phyloP scores from a whole-genome alignment of 1,284 basidiomycete genomes.

The Naganishia liquefaciens region DNA sequence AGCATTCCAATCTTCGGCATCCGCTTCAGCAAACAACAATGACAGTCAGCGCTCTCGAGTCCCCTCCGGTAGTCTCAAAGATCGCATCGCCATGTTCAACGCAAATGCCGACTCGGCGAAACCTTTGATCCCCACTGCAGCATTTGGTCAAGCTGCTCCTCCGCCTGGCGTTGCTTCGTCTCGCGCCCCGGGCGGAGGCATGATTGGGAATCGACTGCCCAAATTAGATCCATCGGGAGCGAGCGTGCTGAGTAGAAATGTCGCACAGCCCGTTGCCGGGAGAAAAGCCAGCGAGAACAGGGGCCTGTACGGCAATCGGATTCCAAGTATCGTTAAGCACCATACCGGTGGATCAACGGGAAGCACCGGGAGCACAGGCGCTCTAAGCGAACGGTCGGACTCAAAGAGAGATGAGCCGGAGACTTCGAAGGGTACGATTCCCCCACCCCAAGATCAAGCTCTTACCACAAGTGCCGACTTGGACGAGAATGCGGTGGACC shows the following conservation, averaged over 20 bases:
- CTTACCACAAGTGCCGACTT: conserved; percentile 4
- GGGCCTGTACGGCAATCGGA: conserved; percentile 49
- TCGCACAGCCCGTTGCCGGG: conserved; percentile 18
- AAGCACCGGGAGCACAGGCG: conserved; percentile 6
- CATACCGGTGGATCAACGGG: conserved; percentile 21
- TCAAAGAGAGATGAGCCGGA: neutral
- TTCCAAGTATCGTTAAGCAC: conserved; percentile 37
- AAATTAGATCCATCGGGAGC: conserved; percentile 48
- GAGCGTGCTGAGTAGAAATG: conserved; percentile 37
- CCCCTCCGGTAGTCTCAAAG: conserved; percentile 45
- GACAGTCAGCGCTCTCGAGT: conserved; percentile 11
- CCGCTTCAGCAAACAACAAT: conserved; percentile 8
- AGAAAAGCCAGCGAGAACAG: conserved; percentile 45
- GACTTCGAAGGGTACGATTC: neutral
- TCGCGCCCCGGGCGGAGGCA: conserved; percentile 38
- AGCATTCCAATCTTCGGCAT: conserved; percentile 18
- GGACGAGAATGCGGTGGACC: conserved; percentile 21
- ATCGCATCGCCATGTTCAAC: conserved; percentile 53
- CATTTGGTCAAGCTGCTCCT: conserved; percentile 40
- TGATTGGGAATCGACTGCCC: conserved; percentile 51
- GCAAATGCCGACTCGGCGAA: conserved; percentile 44
- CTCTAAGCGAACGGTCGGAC: neutral
- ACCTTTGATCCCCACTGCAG: conserved; percentile 44
- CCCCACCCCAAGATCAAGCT: neutral
- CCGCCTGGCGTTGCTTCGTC: conserved; percentile 32